Base-by-base conservation (phyloP, 306 rosid species). In the Phaseolus lunatus region DNA sequence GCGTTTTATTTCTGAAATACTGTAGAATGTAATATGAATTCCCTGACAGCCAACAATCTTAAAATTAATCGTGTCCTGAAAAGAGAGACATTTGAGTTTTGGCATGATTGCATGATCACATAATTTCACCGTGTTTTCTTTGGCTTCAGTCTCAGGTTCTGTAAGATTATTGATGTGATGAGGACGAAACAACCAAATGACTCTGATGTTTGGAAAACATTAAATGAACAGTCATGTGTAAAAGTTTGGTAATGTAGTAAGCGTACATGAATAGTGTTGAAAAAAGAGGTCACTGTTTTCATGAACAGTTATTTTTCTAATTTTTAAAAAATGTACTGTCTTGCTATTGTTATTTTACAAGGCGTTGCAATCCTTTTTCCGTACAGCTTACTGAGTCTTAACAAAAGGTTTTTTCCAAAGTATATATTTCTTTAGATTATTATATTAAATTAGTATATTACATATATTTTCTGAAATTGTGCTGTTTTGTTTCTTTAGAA, bases 1-100 rank as follows among this genome's bases (percentile, higher is more conserved):
- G 81, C 62, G 9, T 56, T 64, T 59, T 77, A 39, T 84, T 78
- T 81, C 61, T 70, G 35, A 54, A 76, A 27, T 77, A 50, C 64
- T 62, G 79, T 63, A 24, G 73, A 77, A 69, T 69, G 73, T 73
- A 54, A 44, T 65, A 23, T 80, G 37, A 53, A 63, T 67, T 24
- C 56, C 56, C 20, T 50, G 65, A 13, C 75, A 18, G 85, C 18
- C 27, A 31, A 29, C 29, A 44, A 43, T 29, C n/a, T 2, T 39
- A 22, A 9, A 37, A 16, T 11, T 33, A 71, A 24, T n/a, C 14
- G 12, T 52, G 39, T n/a, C 31, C 10, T 18, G 58, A 7, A 58
- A 24, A 26, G 23, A 35, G 49, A 57, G 76, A 26, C 47, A 49
- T 24, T 43, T 56, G 71, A 14, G 50, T 45, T 29, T 27, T 65